Conservation (phyloP, 768 basidiomycete species). For the Termitomyces titanicus region DNA sequence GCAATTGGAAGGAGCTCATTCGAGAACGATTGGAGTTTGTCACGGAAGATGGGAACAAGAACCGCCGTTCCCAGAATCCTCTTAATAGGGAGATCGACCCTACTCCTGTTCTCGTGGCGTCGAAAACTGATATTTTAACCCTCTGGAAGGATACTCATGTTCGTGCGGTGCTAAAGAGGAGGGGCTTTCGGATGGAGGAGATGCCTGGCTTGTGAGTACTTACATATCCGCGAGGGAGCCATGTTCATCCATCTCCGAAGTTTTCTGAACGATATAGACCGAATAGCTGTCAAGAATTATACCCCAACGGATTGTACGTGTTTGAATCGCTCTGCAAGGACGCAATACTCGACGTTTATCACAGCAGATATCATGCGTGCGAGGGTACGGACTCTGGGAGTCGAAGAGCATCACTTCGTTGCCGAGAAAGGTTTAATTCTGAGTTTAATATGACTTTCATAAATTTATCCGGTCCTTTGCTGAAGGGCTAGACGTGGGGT, state of each 20-base stretch:
- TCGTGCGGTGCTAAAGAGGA: conserved; percentile 44
- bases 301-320: conserved; percentile 59
- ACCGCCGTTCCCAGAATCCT: conserved; percentile 19
- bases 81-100: conserved; percentile 39
- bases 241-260: conserved; percentile 27
- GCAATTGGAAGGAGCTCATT: conserved; percentile 54
- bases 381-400: conserved; percentile 67
- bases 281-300: conserved; percentile 54
- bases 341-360: not conserved
- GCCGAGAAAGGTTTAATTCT: conserved; percentile 46
- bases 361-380: conserved; percentile 72
- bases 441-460: not conserved
- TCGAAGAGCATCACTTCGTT: conserved; percentile 66
- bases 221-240: not conserved
- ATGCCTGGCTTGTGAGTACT: conserved; percentile 64
- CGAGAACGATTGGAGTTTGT: conserved; percentile 6
- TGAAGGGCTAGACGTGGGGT: conserved; percentile 32
- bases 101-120: conserved; percentile 45
- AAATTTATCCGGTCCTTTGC: not conserved
- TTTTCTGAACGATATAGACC: conserved; percentile 67
- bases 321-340: not conserved
- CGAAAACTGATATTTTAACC: conserved; percentile 54
- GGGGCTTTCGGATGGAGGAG: conserved; percentile 52
- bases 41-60: not conserved
- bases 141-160: conserved; percentile 62